phyloP scores from a whole-genome alignment of 805 yeast genomes.

The Lipomyces orientalis region DNA sequence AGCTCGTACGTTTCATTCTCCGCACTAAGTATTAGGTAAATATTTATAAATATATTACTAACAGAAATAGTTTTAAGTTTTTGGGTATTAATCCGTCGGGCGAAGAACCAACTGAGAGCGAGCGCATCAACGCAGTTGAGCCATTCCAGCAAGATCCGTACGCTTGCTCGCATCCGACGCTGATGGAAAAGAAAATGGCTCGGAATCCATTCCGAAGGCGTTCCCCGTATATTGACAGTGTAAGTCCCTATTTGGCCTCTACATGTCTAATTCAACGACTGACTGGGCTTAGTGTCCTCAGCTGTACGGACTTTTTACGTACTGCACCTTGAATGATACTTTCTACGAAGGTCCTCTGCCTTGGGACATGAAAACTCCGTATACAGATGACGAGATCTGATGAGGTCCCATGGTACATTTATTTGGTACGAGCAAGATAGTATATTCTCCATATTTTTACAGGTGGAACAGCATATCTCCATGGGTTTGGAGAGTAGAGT shows the following conservation, averaged over 20 bases:
- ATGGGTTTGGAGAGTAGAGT: not conserved
- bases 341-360: constrained; percentile 35
- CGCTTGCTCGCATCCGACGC: constrained; percentile 33
- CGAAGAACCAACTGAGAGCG: constrained; percentile 28
- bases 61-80: constrained; percentile 19
- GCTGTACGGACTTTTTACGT: constrained; percentile 27
- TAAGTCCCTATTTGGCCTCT: constrained; percentile 4
- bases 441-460: not conserved
- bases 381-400: constrained; percentile 5
- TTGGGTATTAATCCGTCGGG: constrained; percentile 38
- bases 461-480: not conserved
- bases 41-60: no score
- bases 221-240: constrained; percentile 33
- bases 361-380: constrained; percentile 28
- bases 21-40: not conserved
- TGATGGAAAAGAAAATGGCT: constrained; percentile 30
- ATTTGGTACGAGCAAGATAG: not conserved
- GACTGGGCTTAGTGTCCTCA: constrained; percentile 36
- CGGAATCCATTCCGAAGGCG: constrained; percentile 39
- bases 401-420: not conserved
- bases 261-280: not conserved
- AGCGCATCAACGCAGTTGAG: constrained; percentile 24
- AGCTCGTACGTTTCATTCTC: constrained; percentile 1
- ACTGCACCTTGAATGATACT: constrained; percentile 29
- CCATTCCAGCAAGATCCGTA: constrained; percentile 40